A percentile compares a stretch with the other conserved stretches of the same genome.
These are phyloP conservation scores for Eremochloa ophiuroides DNA, from an alignment of 176 grass and related monocot species.

Conservation along the genomic window DNA sequence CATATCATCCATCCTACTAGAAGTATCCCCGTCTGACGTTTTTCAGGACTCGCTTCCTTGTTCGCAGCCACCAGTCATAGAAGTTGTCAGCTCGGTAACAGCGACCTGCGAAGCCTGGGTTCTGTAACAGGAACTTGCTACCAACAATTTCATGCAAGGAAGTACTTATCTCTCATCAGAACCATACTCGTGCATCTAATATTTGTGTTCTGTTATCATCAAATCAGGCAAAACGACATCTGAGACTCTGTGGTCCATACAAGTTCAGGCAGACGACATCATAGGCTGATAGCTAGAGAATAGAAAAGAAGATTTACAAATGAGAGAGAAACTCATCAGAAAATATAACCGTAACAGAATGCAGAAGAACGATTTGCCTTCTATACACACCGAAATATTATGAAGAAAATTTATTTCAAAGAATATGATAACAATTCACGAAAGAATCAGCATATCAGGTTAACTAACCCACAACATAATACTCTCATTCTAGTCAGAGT, in stretches of 20 bases:
- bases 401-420: background rate
- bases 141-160: background rate
- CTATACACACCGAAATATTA: background rate
- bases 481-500: background rate
- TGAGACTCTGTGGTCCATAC: background rate
- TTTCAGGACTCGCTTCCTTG: no score
- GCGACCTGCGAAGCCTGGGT: no score
- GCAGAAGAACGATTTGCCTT: background rate
- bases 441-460: background rate
- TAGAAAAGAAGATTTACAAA: background rate
- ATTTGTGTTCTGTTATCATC: background rate
- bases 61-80: no score
- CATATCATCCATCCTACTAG: no score
- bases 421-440: background rate
- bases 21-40: no score
- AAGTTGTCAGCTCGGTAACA: no score
- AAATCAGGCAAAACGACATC: background rate
- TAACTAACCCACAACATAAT: no score
- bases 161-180: background rate
- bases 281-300: background rate
- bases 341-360: background rate
- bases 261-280: background rate
- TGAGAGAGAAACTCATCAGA: background rate
- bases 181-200: background rate
- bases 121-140: no score